Evolutionary conservation across 345 rosid species (phyloP), one percentile per base, ranked within the genome.

Genomic region (Populus ilicifolia): DNA sequence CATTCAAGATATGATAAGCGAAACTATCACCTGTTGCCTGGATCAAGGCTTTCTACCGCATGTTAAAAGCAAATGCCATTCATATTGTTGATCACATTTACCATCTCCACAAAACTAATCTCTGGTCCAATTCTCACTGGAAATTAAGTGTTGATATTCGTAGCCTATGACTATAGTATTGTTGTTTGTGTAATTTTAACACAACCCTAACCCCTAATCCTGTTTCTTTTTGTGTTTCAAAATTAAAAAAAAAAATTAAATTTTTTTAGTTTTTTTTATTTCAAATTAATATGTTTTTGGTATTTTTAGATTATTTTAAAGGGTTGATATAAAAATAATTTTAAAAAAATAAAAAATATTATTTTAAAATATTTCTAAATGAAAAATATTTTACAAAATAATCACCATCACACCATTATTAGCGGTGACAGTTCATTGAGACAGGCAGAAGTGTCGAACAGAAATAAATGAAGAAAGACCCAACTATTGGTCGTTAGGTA

Each of bases 1-100:
- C 56, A 72, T 88, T 64, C 86, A 89, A 46, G 92, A 87, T 67
- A 86, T 90, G 12, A 70, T 89, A 61, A 77, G 48, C 21, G 89
- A 93, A 75, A 84, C 97, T 41, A 76, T 89, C 43, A 67, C 72
- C 41, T 77, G 84, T 52, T 88, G 89, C 72, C 70, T 80, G 7
- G 78, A 73, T 71, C 81, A 61, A 41, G 85, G 88, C 50, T 86
- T 89, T 75, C 86, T 88, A 25, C 78, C 89, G 44, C 71, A 75
- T 16, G 33, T 54, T 66, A 35, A 27, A 65, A 75, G 69, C 69
- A 65, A 61, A 64, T 27, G 74, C 9, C 23, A 68, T 56, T 18
- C n/a, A 3, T 36, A 46, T 27, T 54, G n/a, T 11, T 20, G 1
- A 21, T 8, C 10, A 54, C 25, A 54, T 54, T 54, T 7, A 21